Evolutionary conservation across 2,329 filamentous ascomycete species (phyloP), one percentile per base, ranked within the genome.

Genomic region (Helotiales sp.): DNA sequence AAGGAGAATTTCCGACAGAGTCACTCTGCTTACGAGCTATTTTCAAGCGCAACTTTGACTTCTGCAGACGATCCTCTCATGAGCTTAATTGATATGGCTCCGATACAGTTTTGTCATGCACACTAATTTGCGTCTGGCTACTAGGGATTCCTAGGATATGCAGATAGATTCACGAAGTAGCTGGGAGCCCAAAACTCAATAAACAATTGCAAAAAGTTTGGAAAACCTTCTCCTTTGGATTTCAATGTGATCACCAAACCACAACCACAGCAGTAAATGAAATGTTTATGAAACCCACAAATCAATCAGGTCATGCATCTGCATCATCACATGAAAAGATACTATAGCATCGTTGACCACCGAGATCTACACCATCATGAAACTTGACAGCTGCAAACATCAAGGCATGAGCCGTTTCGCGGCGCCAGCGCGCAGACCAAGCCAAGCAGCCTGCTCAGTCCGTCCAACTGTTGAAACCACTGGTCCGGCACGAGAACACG

Each of bases 311-410:
- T n/a, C n/a, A n/a, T n/a, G 1, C n/a, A 45, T 45, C 17, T 20
- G 40, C n/a, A 45, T 45, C 17, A 45, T 45, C 40, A 45, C 6
- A 45, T 20, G 40, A 6, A 20, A 17, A 11, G 40, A 20, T 34
- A 26, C 11, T 28, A 5, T 52, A n/a, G 26, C 30, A 54, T 54
- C 3, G 34, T 32, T 7, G 8, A 54, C 22, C 50, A 32, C 17
- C 50, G n/a, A 22, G 50, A 54, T 34, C 50, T 52, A 13, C 49
- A 30, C 15, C 28, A 34, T 3, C 20, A 2, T 17, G 50, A 54
- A 54, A 54, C 50, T 54, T 54, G 50, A 54, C 50, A 54, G 50
- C 17, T 54, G 50, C 50, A 32, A 50, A 50, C 47, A 50, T 50
- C 22, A 50, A 15, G 22, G 47, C 47, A 50, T 50, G 24, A 22